These are phyloP conservation scores for Shiraia sp. DNA, from an alignment of 2,329 filamentous ascomycete genomes.

Conservation along the genomic window DNA sequence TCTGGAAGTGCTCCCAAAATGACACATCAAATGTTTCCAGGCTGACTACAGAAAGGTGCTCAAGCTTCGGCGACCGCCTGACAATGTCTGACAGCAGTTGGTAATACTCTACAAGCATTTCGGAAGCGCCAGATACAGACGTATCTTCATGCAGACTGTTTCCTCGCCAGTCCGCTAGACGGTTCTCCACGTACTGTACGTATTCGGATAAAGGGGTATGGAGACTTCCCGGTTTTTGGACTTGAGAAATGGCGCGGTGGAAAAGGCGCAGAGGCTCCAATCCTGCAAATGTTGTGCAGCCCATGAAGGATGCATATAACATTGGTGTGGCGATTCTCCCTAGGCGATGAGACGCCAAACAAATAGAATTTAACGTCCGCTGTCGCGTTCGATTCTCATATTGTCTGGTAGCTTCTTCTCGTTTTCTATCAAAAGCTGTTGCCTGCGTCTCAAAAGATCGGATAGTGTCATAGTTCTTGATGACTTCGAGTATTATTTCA, in stretches of 20 bases:
- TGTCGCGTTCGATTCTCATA: conserved; percentile 24
- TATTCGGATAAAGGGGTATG: conserved; percentile 5
- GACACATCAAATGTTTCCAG: conserved; percentile 21
- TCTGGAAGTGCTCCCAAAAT: conserved; percentile 25
- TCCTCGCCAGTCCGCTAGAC: conserved; percentile 24
- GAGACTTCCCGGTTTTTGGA: not conserved
- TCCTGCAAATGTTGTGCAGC: conserved; percentile 19
- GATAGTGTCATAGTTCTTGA: conserved; percentile 14
- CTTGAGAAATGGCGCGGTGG: conserved; percentile 13
- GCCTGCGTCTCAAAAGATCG: conserved; percentile 28
- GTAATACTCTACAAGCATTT: conserved; percentile 20
- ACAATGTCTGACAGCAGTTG: conserved; percentile 22
- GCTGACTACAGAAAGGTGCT: conserved; percentile 26
- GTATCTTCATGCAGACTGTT: conserved; percentile 19
- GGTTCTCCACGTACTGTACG: conserved; percentile 32
- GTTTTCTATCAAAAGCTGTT: conserved; percentile 18
- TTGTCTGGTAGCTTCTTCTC: conserved; percentile 23
- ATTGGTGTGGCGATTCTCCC: conserved; percentile 21
- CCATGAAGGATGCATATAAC: conserved; percentile 28
- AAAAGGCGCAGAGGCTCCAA: conserved; percentile 19
- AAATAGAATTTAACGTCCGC: conserved; percentile 19
- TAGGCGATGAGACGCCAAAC: conserved; percentile 21
- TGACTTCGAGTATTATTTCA: conserved; percentile 26
- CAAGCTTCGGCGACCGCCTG: conserved; percentile 18
- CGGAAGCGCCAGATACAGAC: not conserved